A percentile compares a stretch with the other conserved stretches of the same genome.
phyloP scores from a whole-genome alignment of 495 filamentous ascomycete species.

The Penicillium atrosanguineum region DNA sequence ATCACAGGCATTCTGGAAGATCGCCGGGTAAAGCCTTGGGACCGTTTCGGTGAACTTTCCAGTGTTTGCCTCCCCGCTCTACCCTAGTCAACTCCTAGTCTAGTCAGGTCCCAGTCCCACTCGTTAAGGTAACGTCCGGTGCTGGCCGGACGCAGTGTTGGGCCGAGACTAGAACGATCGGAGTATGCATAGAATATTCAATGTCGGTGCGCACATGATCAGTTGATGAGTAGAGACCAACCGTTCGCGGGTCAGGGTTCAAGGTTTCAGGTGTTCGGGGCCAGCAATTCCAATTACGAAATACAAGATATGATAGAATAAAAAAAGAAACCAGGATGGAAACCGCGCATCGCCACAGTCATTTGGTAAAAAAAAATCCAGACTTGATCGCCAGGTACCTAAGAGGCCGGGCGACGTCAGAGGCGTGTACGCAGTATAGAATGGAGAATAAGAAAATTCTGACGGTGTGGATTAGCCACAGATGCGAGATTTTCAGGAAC shows the following conservation, averaged over 20 bases:
- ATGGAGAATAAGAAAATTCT: conserved; percentile 3
- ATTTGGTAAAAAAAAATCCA: conserved; percentile 4
- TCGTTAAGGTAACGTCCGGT: conserved; percentile 14
- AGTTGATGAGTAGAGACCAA: neutral
- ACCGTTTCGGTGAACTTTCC: neutral
- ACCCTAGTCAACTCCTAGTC: neutral
- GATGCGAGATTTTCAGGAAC: conserved; percentile 6
- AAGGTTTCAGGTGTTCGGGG: neutral
- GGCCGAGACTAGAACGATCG: conserved; percentile 10
- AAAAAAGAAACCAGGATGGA: neutral
- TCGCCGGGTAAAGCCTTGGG: neutral
- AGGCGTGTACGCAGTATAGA: conserved; percentile 10
- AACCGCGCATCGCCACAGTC: conserved; percentile 14
- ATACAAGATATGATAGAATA: neutral
- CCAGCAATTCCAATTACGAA: neutral
- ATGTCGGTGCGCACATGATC: too few relatives aligned
- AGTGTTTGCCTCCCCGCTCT: neutral
- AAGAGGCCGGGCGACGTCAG: conserved; percentile 22
- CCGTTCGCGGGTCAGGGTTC: neutral
- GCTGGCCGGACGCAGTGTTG: conserved; percentile 1
- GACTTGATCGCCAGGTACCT: conserved; percentile 26
- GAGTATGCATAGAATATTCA: neutral
- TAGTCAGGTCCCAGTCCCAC: conserved; percentile 7
- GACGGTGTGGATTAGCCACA: conserved; percentile 3
- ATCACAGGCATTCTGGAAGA: conserved; percentile 14